Evolutionary conservation across 768 basidiomycete species (phyloP).

Genomic region (Sutorius australiensis): DNA sequence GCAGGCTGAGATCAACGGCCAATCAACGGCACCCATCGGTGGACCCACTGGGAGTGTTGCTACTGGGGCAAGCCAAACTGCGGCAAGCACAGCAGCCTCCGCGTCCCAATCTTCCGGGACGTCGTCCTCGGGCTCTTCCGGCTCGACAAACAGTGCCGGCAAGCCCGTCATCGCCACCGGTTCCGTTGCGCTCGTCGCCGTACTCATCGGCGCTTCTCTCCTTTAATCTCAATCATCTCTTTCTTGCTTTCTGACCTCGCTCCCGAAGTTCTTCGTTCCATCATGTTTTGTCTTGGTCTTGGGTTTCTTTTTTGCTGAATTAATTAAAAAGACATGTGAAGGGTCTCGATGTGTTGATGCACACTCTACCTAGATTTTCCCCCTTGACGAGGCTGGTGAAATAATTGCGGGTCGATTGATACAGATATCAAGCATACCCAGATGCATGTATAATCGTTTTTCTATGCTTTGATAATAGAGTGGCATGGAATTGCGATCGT

Average conservation of each 20-base stretch:
- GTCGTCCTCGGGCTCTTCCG: background rate
- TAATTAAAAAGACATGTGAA: background rate
- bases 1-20: constrained; percentile 57
- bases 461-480: background rate
- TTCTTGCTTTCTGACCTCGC: background rate
- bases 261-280: background rate
- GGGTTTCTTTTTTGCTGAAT: background rate
- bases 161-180: constrained; percentile 24
- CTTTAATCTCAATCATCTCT: constrained; percentile 8
- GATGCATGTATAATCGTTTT: background rate
- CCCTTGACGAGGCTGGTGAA: constrained; percentile 8
- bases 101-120: background rate
- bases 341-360: background rate
- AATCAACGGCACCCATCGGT: constrained; percentile 55
- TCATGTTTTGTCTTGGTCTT: background rate
- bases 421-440: background rate
- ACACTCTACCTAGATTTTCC: background rate
- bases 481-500: background rate
- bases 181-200: constrained; percentile 19
- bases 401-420: background rate
- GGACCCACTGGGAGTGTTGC: constrained; percentile 24
- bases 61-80: background rate
- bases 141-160: constrained; percentile 18
- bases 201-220: constrained; percentile 20
- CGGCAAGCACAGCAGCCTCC: background rate